phyloP scores from a whole-genome alignment of 106 monocot genomes.

The Dactylorhiza incarnata region DNA sequence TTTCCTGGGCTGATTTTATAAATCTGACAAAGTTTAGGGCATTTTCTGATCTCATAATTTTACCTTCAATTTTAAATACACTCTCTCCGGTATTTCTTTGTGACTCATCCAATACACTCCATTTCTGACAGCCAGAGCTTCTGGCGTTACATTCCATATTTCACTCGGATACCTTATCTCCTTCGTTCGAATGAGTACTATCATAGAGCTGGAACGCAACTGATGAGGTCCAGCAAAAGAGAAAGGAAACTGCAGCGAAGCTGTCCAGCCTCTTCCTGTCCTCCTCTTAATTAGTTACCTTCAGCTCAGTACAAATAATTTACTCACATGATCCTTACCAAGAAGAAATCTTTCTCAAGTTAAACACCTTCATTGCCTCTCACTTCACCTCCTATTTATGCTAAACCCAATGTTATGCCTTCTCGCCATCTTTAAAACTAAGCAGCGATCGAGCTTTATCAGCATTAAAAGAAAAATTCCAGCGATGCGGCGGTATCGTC shows the following conservation, averaged over 20 bases:
- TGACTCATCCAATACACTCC: too few species aligned
- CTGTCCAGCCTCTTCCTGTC: background rate
- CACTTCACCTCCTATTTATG: background rate
- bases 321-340: background rate
- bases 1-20: too few species aligned
- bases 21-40: too few species aligned
- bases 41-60: too few species aligned
- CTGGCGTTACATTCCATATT: background rate
- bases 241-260: slow-evolving; percentile 5
- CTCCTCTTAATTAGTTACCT: background rate
- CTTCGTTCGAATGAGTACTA: background rate
- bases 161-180: background rate
- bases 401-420: background rate
- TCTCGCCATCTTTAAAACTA: background rate
- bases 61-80: too few species aligned
- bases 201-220: background rate
- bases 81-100: too few species aligned
- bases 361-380: background rate
- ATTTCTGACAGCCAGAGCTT: too few species aligned
- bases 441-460: background rate
- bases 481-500: background rate
- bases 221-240: background rate
- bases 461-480: background rate
- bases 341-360: slow-evolving; percentile 1
- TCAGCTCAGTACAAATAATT: background rate